Evolutionary conservation across 768 basidiomycete species (phyloP).

Genomic region (Pleurotus salmoneostramineus): DNA sequence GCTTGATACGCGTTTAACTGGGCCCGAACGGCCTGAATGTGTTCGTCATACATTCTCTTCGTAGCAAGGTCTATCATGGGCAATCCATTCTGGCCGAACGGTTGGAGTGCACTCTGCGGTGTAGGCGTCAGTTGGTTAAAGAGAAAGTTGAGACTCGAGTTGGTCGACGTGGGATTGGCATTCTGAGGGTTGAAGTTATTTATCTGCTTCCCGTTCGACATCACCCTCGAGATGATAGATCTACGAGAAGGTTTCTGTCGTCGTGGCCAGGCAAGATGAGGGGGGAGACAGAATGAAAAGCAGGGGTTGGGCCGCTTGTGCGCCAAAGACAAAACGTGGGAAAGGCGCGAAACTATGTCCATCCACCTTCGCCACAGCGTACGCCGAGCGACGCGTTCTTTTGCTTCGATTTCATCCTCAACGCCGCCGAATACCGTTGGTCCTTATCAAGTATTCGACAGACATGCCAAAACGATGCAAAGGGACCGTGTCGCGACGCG

Average conservation of each 20-base stretch:
- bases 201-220: too few relatives aligned
- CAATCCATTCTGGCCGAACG: background rate
- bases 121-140: too few relatives aligned
- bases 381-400: slow-evolving; percentile 24
- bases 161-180: too few relatives aligned
- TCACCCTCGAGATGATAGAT: too few relatives aligned
- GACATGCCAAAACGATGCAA: slow-evolving; percentile 71
- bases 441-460: slow-evolving; percentile 86
- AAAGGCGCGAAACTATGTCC: background rate
- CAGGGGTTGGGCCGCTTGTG: too few relatives aligned
- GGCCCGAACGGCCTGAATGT: slow-evolving; percentile 1
- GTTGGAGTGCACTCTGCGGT: background rate
- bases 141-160: too few relatives aligned
- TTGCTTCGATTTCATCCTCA: slow-evolving; percentile 46
- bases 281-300: too few relatives aligned
- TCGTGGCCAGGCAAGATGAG: too few relatives aligned
- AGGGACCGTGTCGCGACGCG: slow-evolving; percentile 66
- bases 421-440: slow-evolving; percentile 42
- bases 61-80: background rate
- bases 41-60: background rate
- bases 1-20: background rate
- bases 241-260: too few relatives aligned
- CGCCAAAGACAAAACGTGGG: too few relatives aligned
- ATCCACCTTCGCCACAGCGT: background rate
- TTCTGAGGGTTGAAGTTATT: too few relatives aligned